These are phyloP conservation scores for Saccharomycopsis schoenii DNA, from an alignment of 805 yeast genomes.

Conservation along the genomic window DNA sequence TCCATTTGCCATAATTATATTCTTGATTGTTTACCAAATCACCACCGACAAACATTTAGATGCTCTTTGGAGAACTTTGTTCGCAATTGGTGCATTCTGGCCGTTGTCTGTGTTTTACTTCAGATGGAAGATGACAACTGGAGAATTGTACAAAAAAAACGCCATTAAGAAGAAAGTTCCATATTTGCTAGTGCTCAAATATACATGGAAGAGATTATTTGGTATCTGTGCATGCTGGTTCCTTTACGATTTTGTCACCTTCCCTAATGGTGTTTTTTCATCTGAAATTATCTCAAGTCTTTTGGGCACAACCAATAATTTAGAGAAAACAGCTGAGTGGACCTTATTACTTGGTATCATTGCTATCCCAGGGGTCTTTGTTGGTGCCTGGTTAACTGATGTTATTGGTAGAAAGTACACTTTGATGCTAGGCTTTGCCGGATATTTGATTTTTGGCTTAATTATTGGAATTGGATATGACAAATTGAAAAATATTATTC, in stretches of 20 bases:
- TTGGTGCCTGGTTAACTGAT: slow-evolving; percentile 61
- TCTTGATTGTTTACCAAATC: slow-evolving; percentile 57
- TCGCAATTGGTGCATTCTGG: slow-evolving; percentile 56
- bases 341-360: slow-evolving; percentile 53
- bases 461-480: slow-evolving; percentile 58
- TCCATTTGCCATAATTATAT: slow-evolving; percentile 61
- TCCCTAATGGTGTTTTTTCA: slow-evolving; percentile 68
- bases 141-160: slow-evolving; percentile 50
- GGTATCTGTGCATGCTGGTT: slow-evolving; percentile 77
- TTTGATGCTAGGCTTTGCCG: slow-evolving; percentile 59
- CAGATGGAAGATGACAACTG: slow-evolving; percentile 59
- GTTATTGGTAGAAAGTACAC: slow-evolving; percentile 63
- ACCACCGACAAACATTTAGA: slow-evolving; percentile 36
- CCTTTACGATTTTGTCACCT: slow-evolving; percentile 70
- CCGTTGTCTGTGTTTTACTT: slow-evolving; percentile 66
- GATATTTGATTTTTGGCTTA: slow-evolving; percentile 62
- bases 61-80: slow-evolving; percentile 63
- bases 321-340: slow-evolving; percentile 64
- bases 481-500: slow-evolving; percentile 44
- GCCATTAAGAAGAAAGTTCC: slow-evolving; percentile 53
- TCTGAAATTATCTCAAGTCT: slow-evolving; percentile 50
- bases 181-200: slow-evolving; percentile 49
- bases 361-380: slow-evolving; percentile 61
- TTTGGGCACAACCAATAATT: slow-evolving; percentile 28
- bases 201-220: slow-evolving; percentile 55